Base-by-base conservation (phyloP, 140 eudicot genomes). In the Ambrosia hybrid region DNA sequence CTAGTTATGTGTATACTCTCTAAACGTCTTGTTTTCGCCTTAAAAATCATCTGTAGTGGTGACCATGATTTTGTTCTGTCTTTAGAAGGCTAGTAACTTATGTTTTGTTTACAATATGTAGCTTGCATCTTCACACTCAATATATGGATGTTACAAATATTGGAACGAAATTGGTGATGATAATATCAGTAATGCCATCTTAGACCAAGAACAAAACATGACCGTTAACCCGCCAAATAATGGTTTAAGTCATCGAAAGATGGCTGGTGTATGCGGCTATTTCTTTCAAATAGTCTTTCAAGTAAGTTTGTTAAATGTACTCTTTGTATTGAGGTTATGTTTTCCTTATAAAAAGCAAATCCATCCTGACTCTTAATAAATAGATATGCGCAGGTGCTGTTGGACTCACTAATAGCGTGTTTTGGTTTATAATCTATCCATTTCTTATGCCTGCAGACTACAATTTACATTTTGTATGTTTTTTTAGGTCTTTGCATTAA, bases 321-420 rank as follows among this genome's bases (percentile, higher is more conserved):
- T 5, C 13, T 7, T 78, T 43, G 9, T 4, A 2, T 53, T 33
- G 48, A 66, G 64, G 57, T 73, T 73, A 13, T 49, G n/a, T 1
- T 3, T 13, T 46, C 2, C 9, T 39, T 21, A 16, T 56, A 14
- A 56, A 10, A 11, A 60, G 10, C 49, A 4, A 61, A 59, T 26
- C 14, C 4, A 1, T 68, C 67, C 55, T 38, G 45, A 41, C 56
- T 46, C 68, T 21, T 39, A 68, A 37, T 79, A 14, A 73, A 71
- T 77, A 93, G 98, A 76, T 73, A 30, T 70, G 85, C 78, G 88
- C 92, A 53, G 97, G 96, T 36, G 95, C 99, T 65, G 96, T 86
- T 63, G 79, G 79, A 78, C 92, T 94, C 46, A 88, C 96, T 46
- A 95, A 94, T 77, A 59, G 72, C 43, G 90, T 91, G 61, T 94